Evolutionary conservation across 495 filamentous ascomycete genomes (phyloP).

Genomic region (Tuber brumale): DNA sequence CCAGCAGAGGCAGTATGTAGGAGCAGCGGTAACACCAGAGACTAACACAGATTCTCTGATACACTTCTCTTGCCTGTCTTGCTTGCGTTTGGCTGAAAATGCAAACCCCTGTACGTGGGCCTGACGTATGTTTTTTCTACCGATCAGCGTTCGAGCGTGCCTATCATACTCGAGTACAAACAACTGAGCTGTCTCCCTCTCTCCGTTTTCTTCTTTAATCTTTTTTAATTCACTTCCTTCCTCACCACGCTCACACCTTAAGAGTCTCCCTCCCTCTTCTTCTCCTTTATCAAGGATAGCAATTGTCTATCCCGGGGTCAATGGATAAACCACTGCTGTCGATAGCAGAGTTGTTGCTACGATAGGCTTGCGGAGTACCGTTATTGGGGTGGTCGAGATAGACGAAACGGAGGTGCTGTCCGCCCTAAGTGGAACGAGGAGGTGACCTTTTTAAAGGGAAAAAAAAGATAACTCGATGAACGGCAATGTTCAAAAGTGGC

Average conservation of each 20-base stretch:
- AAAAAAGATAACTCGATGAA: not conserved
- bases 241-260: not conserved
- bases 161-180: not conserved
- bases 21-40: not conserved
- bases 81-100: not conserved
- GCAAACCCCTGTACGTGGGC: not conserved
- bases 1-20: not conserved
- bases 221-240: not conserved
- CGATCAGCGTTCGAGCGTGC: not conserved
- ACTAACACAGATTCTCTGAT: not conserved
- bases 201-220: not conserved
- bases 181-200: not conserved
- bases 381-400: not conserved
- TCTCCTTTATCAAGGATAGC: not conserved
- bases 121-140: constrained; percentile 5
- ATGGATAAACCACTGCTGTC: not conserved
- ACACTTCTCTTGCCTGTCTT: not conserved
- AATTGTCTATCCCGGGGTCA: not conserved
- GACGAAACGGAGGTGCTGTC: not conserved
- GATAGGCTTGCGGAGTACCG: not conserved
- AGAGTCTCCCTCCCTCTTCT: not conserved
- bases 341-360: not conserved
- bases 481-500: not conserved
- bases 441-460: not conserved
- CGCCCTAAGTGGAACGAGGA: not conserved